phyloP scores from a whole-genome alignment of 164 flowering plant genomes.

The Pachysandra terminalis region DNA sequence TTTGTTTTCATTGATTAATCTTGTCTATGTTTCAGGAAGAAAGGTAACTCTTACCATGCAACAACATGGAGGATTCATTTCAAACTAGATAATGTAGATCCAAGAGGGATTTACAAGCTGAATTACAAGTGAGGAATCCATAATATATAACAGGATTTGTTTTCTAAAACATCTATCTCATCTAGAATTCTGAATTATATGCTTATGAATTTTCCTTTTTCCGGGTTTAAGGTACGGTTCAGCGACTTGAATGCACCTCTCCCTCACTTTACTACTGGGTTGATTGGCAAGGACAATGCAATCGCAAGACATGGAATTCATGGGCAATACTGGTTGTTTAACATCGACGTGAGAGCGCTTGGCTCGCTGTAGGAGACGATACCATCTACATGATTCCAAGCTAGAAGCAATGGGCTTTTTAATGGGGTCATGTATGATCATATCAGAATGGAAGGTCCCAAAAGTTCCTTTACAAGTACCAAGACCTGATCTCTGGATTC shows the following conservation, averaged over 20 bases:
- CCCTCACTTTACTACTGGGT: conserved; percentile 48
- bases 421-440: conserved; percentile 64
- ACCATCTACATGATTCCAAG: conserved; percentile 61
- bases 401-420: conserved; percentile 31
- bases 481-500: too few relatives aligned
- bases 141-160: too few relatives aligned
- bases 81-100: conserved; percentile 16
- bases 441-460: too few relatives aligned
- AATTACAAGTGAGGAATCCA: conserved; percentile 24
- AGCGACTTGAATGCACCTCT: conserved; percentile 23
- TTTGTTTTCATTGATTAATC: too few relatives aligned
- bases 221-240: conserved; percentile 28
- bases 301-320: conserved; percentile 83
- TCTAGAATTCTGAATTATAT: too few relatives aligned
- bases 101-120: conserved; percentile 22
- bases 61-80: conserved; percentile 50
- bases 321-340: conserved; percentile 60
- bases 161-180: too few relatives aligned
- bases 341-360: conserved; percentile 27
- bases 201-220: too few relatives aligned
- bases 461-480: too few relatives aligned
- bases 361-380: conserved; percentile 46
- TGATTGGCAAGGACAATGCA: conserved; percentile 64
- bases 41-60: conserved; percentile 35
- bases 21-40: too few relatives aligned